Evolutionary conservation across 805 yeast species (phyloP).

Genomic region (Lachancea thermotolerans): DNA sequence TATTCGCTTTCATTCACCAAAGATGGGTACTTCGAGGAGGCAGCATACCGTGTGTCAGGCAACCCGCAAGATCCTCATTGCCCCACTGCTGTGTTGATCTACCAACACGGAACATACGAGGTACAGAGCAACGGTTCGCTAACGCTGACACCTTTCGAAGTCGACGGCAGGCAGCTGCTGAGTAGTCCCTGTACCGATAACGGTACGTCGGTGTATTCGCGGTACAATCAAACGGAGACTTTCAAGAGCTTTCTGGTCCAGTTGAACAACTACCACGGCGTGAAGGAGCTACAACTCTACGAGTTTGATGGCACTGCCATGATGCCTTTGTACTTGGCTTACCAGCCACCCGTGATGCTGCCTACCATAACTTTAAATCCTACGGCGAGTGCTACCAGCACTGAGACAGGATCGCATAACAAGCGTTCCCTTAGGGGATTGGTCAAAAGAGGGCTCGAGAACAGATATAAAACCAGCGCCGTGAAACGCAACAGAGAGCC

Average conservation of each 20-base stretch:
- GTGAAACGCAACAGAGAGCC: conserved; percentile 25
- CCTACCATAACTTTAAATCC: conserved; percentile 92
- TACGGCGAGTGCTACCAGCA: conserved; percentile 38
- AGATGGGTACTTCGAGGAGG: conserved; percentile 90
- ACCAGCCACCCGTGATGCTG: conserved; percentile 91
- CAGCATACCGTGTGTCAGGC: conserved; percentile 70
- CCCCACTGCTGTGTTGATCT: conserved; percentile 73
- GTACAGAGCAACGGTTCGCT: conserved; percentile 60
- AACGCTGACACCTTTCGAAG: conserved; percentile 62
- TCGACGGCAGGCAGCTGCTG: conserved; percentile 88
- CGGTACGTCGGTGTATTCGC: conserved; percentile 54
- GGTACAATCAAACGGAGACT: conserved; percentile 63
- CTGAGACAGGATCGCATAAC: conserved; percentile 28
- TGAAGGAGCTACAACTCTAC: conserved; percentile 64
- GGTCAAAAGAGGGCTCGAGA: conserved; percentile 70
- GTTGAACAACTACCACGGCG: conserved; percentile 78
- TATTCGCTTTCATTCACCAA: conserved; percentile 85
- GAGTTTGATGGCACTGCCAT: conserved; percentile 72
- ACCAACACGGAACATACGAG: conserved; percentile 82
- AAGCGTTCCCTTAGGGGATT: conserved; percentile 36
- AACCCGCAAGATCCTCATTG: conserved; percentile 72
- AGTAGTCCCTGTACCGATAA: conserved; percentile 77
- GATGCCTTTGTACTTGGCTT: conserved; percentile 88
- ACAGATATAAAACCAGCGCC: conserved; percentile 74
- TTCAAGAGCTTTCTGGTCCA: conserved; percentile 52